A percentile compares a stretch with the other conserved stretches of the same genome.
These are phyloP conservation scores for Coemansia sp. DNA, from an alignment of 192 early-diverging fungal genomes.

Conservation along the genomic window DNA sequence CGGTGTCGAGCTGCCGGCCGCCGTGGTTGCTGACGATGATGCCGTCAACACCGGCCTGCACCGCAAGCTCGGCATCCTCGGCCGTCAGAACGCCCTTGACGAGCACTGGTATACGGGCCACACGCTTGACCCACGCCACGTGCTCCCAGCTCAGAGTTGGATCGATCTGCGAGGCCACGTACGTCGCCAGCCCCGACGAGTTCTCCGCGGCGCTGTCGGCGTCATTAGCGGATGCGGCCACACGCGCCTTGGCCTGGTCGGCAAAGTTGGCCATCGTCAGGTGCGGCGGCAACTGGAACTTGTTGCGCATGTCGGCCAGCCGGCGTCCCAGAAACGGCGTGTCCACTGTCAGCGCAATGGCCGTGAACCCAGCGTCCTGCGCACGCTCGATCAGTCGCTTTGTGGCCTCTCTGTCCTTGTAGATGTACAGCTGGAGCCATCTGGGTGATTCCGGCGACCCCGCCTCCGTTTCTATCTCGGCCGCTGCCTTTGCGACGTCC, in stretches of 20 bases:
- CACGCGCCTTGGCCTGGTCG: slow-evolving; percentile 25
- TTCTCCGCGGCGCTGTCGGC: slow-evolving; percentile 12
- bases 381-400: slow-evolving; percentile 67
- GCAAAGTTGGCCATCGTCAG: slow-evolving; percentile 68
- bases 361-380: slow-evolving; percentile 71
- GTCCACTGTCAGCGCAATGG: slow-evolving; percentile 62
- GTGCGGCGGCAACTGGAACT: slow-evolving; percentile 62
- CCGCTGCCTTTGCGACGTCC: slow-evolving; percentile 55
- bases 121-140: slow-evolving; percentile 78
- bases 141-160: slow-evolving; percentile 77
- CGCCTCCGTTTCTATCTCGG: background rate
- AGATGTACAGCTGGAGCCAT: slow-evolving; percentile 84
- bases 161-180: slow-evolving; percentile 61
- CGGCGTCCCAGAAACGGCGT: slow-evolving; percentile 60
- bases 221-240: slow-evolving; percentile 8
- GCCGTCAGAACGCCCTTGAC: slow-evolving; percentile 91
- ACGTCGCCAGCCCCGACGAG: slow-evolving; percentile 42
- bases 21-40: slow-evolving; percentile 96
- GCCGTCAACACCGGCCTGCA: slow-evolving; percentile 71
- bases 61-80: slow-evolving; percentile 87
- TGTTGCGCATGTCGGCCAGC: slow-evolving; percentile 59
- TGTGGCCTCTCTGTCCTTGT: slow-evolving; percentile 68
- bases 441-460: slow-evolving; percentile 11
- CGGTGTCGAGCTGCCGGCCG: slow-evolving; percentile 89
- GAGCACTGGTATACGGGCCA: slow-evolving; percentile 78